Evolutionary conservation across 2,329 filamentous ascomycete genomes (phyloP).

Genomic region (Verticillium isaacii): DNA sequence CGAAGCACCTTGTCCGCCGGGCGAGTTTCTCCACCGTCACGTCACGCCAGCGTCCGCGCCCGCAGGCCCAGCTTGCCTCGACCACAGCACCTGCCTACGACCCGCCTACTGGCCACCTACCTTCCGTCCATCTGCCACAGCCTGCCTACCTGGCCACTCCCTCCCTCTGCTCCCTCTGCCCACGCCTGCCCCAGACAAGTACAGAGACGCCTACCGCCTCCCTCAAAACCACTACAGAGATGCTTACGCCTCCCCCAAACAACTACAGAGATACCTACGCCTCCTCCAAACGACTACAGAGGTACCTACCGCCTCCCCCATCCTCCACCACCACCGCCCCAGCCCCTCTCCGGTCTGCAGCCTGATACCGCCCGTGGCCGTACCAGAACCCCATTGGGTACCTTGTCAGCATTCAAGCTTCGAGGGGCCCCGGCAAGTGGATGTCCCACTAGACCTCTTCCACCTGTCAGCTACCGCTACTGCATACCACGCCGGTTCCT

Average conservation of each 20-base stretch:
- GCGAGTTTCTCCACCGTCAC: neutral
- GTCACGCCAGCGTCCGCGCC: neutral
- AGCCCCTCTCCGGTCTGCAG: neutral
- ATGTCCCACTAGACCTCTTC: slow-evolving; percentile 9
- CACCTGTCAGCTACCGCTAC: slow-evolving; percentile 10
- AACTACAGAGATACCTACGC: neutral
- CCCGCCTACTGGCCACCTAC: no score
- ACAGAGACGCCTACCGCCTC: neutral
- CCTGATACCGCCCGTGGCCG: neutral
- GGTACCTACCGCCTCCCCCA: neutral
- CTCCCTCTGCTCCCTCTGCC: no score
- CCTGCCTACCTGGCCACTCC: no score
- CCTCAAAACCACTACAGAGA: neutral
- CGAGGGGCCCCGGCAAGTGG: slow-evolving; percentile 13
- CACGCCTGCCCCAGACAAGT: no score
- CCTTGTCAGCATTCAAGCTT: slow-evolving; percentile 15
- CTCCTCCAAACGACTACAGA: neutral
- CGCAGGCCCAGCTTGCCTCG: neutral
- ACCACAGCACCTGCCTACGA: neutral
- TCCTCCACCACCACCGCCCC: neutral
- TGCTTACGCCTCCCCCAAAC: neutral
- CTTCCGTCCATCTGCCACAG: no score
- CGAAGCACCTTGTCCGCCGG: neutral
- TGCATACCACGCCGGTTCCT: slow-evolving; percentile 9
- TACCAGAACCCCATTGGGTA: slow-evolving; percentile 10